A percentile compares a stretch with the other conserved stretches of the same genome.
Evolutionary conservation across 2,329 filamentous ascomycete species (phyloP).

Genomic region (Ilyonectria robusta): DNA sequence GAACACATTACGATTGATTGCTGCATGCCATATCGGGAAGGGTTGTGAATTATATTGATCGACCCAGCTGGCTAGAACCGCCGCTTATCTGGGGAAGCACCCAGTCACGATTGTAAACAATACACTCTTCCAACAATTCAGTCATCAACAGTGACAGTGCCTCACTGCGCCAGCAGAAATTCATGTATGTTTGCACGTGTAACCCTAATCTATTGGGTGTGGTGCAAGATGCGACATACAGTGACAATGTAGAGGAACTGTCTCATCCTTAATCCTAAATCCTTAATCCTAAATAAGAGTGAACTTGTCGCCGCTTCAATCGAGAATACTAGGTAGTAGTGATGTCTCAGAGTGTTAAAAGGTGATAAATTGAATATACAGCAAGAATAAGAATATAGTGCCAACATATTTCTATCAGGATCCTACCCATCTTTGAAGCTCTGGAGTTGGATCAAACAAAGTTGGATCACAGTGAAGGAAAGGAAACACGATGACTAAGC

Average conservation of each 20-base stretch:
- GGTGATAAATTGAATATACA: no score
- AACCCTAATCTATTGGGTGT: background rate
- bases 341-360: no score
- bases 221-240: background rate
- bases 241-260: background rate
- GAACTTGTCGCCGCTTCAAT: no score
- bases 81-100: no score
- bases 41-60: no score
- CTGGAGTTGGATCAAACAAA: background rate
- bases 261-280: background rate
- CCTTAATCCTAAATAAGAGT: background rate
- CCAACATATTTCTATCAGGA: no score
- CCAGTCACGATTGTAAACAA: no score
- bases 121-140: background rate
- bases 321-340: no score
- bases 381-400: no score
- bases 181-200: background rate
- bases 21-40: no score
- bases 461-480: background rate
- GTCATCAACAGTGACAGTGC: background rate
- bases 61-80: no score
- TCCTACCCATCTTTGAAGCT: background rate
- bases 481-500: conserved; percentile 33
- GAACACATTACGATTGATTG: no score
- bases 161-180: background rate